These are phyloP conservation scores for Stagonosporopsis chrysanthemi DNA, from an alignment of 2,329 filamentous ascomycete genomes.

Conservation along the genomic window DNA sequence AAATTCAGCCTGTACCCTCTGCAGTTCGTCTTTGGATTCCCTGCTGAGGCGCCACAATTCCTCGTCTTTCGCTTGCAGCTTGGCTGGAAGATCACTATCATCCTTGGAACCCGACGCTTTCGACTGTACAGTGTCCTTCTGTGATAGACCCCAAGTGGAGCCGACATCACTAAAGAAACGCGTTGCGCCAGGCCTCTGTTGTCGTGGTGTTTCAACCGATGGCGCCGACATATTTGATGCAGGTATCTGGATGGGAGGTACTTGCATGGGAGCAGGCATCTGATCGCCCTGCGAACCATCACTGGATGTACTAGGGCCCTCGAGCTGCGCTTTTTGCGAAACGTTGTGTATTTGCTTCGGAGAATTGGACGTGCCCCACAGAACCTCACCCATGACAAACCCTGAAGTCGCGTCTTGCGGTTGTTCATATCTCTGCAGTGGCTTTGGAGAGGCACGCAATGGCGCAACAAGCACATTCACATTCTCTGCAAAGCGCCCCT, in stretches of 20 bases:
- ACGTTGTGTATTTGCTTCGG: constrained; percentile 26
- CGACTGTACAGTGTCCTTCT: constrained; percentile 1
- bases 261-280: neutral
- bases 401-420: constrained; percentile 25
- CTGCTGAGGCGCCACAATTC: constrained; percentile 32
- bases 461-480: constrained; percentile 30
- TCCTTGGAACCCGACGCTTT: constrained; percentile 10
- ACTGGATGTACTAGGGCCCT: constrained; percentile 25
- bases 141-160: constrained; percentile 12
- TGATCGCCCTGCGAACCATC: constrained; percentile 7
- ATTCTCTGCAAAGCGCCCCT: constrained; percentile 33
- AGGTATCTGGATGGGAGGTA: constrained; percentile 3
- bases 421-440: constrained; percentile 20
- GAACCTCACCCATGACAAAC: constrained; percentile 35
- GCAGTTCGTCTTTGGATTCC: constrained; percentile 31
- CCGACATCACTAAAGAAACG: constrained; percentile 19
- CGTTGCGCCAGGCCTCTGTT: constrained; percentile 5
- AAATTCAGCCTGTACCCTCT: constrained; percentile 24
- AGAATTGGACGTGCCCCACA: constrained; percentile 24
- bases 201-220: constrained; percentile 2
- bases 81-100: constrained; percentile 23
- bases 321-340: constrained; percentile 26
- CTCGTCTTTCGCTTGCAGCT: constrained; percentile 43
- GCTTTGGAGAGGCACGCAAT: constrained; percentile 29
- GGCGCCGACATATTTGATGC: neutral